Percentiles rank a stretch among this genome's conserved stretches.
Conservation (phyloP, 805 yeast genomes). For the Spathaspora sp. region DNA sequence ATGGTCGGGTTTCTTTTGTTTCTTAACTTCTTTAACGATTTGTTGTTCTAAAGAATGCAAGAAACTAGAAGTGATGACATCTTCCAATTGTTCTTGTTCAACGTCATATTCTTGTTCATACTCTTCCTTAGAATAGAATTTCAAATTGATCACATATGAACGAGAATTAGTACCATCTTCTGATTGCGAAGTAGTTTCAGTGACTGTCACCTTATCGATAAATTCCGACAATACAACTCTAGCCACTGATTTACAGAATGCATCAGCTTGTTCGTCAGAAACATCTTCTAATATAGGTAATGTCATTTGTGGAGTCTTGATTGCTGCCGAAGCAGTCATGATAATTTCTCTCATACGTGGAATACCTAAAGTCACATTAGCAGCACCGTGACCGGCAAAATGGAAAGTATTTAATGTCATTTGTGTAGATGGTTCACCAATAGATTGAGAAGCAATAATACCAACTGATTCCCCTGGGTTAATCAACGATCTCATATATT, state of each 20-base stretch:
- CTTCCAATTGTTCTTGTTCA: constrained; percentile 71
- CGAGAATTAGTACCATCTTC: constrained; percentile 51
- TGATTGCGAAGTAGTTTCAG: constrained; percentile 78
- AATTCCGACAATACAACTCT: constrained; percentile 84
- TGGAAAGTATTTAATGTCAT: constrained; percentile 97
- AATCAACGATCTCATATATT: constrained; percentile 92
- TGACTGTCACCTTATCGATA: constrained; percentile 77
- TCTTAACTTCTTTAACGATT: constrained; percentile 76
- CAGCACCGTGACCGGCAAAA: constrained; percentile 99
- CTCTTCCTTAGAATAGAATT: constrained; percentile 72
- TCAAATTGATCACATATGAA: constrained; percentile 69
- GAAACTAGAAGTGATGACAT: constrained; percentile 61
- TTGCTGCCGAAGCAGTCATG: constrained; percentile 95
- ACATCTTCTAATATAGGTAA: constrained; percentile 81
- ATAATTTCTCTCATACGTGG: constrained; percentile 99
- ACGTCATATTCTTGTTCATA: constrained; percentile 89
- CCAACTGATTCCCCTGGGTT: constrained; percentile 99
- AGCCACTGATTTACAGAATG: constrained; percentile 88
- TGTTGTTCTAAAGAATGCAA: constrained; percentile 66
- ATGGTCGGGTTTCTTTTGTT: constrained; percentile 62
- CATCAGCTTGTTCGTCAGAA: constrained; percentile 81
- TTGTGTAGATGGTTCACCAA: constrained; percentile 99
- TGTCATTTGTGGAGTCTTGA: constrained; percentile 99
- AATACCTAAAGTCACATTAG: constrained; percentile 97
- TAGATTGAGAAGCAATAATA: constrained; percentile 95